Conservation (phyloP, 768 basidiomycete genomes). For the Mycena vitilis region DNA sequence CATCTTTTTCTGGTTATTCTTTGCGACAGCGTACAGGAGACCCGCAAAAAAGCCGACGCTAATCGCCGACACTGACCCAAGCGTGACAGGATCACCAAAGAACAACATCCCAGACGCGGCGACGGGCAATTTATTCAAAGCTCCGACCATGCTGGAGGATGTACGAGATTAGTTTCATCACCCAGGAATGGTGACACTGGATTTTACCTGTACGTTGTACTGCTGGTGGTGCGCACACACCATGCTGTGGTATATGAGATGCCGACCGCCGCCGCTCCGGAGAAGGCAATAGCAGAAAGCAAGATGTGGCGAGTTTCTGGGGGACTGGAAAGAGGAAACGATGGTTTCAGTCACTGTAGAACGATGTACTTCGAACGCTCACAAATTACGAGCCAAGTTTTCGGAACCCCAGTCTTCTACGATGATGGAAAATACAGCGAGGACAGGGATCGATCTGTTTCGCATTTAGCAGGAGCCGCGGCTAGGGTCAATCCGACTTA, state of each 20-base stretch:
- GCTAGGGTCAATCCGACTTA: conserved; percentile 43
- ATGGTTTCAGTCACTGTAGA: conserved; percentile 12
- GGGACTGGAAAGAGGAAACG: conserved; percentile 67
- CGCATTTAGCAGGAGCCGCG: neutral
- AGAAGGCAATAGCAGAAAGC: conserved; percentile 91
- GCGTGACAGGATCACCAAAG: conserved; percentile 90
- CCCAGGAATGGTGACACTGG: neutral
- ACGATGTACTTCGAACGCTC: conserved; percentile 47
- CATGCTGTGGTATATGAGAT: conserved; percentile 99
- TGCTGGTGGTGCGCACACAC: conserved; percentile 96
- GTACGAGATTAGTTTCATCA: conserved; percentile 22
- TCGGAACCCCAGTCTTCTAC: conserved; percentile 90
- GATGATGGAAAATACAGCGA: conserved; percentile 83
- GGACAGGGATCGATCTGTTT: conserved; percentile 79
- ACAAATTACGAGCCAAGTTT: conserved; percentile 90
- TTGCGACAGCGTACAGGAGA: conserved; percentile 91
- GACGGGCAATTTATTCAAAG: conserved; percentile 96
- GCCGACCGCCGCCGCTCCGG: conserved; percentile 96
- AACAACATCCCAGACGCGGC: conserved; percentile 99
- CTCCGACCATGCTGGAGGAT: conserved; percentile 88
- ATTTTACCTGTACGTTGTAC: conserved; percentile 94
- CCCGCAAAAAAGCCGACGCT: conserved; percentile 92
- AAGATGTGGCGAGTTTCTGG: conserved; percentile 81
- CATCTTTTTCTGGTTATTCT: conserved; percentile 89
- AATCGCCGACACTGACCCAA: conserved; percentile 91